These are phyloP conservation scores for Ustilago curta DNA, from an alignment of 1,284 basidiomycete species.

Conservation along the genomic window DNA sequence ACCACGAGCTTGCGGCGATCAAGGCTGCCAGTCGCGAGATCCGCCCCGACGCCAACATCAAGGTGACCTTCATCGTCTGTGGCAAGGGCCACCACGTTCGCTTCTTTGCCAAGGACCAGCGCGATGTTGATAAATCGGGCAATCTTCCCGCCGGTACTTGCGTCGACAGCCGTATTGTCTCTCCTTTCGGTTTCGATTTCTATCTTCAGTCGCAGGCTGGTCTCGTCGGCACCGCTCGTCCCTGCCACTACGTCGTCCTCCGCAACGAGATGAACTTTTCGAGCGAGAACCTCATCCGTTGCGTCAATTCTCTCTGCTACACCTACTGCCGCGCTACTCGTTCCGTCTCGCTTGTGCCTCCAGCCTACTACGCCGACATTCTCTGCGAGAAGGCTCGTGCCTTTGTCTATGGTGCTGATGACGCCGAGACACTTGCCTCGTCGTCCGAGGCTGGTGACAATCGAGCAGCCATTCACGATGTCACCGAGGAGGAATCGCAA, in stretches of 20 bases:
- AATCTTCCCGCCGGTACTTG: slow-evolving; percentile 70
- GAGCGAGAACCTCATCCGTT: slow-evolving; percentile 53
- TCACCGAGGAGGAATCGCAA: slow-evolving; percentile 29
- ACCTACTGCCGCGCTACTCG: slow-evolving; percentile 70
- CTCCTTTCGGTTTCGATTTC: slow-evolving; percentile 71
- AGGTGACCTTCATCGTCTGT: slow-evolving; percentile 55
- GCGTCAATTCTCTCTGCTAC: slow-evolving; percentile 70
- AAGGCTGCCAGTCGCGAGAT: slow-evolving; percentile 56
- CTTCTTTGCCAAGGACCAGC: slow-evolving; percentile 69
- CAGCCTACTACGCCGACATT: slow-evolving; percentile 71
- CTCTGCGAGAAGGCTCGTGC: slow-evolving; percentile 70
- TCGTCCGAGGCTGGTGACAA: slow-evolving; percentile 8
- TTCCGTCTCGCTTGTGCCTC: slow-evolving; percentile 70
- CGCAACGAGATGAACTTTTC: slow-evolving; percentile 69
- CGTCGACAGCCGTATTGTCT: slow-evolving; percentile 70
- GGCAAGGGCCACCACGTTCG: slow-evolving; percentile 70
- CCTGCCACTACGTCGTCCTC: slow-evolving; percentile 70
- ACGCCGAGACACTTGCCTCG: slow-evolving; percentile 18
- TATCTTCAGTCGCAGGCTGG: slow-evolving; percentile 64
- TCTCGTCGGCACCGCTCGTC: slow-evolving; percentile 69
- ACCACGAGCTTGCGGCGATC: slow-evolving; percentile 70
- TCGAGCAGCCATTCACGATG: neutral
- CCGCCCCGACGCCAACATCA: slow-evolving; percentile 67
- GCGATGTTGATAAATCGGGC: slow-evolving; percentile 70
- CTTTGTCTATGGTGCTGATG: slow-evolving; percentile 67